Evolutionary conservation across 441 rosid species (phyloP), one percentile per base, ranked within the genome.

Genomic region (Manihot esculenta): DNA sequence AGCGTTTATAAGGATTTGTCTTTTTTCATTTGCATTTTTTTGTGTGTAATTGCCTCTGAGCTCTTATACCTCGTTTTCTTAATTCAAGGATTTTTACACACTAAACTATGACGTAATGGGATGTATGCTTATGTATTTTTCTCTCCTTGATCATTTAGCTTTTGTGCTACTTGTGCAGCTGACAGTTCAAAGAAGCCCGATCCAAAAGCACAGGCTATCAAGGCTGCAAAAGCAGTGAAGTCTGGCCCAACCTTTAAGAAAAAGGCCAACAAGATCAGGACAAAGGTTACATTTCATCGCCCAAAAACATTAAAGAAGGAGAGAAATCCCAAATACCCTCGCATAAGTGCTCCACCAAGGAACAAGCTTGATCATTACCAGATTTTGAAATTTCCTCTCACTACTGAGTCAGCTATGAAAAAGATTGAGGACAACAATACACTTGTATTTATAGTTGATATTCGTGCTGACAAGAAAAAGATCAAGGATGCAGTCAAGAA

Each of bases 381-480:
- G 83, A 90, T 90, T 66, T 86, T 90, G 67, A 86, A 90, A 76
- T 86, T 74, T 69, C 97, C 97, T 23, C 92, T 89, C 69, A 93
- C 97, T 26, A 93, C 97, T 0, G 93, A 92, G 71, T 86, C 91
- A 10, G 97, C 98, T 0, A 93, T 93, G 97, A 90, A 90, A 77
- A 92, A 90, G 82, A 95, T 93, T 64, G 98, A 95, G 61, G 98
- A 95, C 59, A 93, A 91, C 89, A 93, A 89, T 84, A 95, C 99
- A 20, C 82, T 93, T 78, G 98, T 93, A 5, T 95, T 95, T 81
- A 91, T 95, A 54, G 99, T 95, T 47, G 97, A 94, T 83, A 83
- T 94, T 50, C 93, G 91, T 70, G 94, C 99, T 4, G 94, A 88
- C 81, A 93, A 95, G 80, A 93, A 93, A 80, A 91, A 91, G 85